A percentile compares a stretch with the other conserved stretches of the same genome.
These are phyloP conservation scores for Parastagonospora nodorum DNA, from an alignment of 2,329 filamentous ascomycete species.

Conservation along the genomic window DNA sequence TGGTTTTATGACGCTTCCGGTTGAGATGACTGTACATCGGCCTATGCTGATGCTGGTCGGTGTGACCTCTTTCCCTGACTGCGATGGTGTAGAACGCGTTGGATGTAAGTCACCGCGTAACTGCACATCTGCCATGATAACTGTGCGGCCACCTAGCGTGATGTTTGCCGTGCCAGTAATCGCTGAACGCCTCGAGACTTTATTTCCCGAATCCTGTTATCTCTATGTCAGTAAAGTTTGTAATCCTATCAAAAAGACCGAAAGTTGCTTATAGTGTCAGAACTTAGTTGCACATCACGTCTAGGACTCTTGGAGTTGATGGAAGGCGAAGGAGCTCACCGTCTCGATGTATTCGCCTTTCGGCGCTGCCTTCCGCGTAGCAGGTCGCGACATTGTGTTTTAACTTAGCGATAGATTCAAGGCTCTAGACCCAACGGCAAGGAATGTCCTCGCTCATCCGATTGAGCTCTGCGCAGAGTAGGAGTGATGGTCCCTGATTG, in stretches of 20 bases:
- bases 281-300: neutral
- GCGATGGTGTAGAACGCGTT: constrained; percentile 43
- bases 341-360: constrained; percentile 98
- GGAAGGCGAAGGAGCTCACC: constrained; percentile 51
- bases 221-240: neutral
- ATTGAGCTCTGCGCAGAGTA: neutral
- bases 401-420: too few relatives aligned
- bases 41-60: constrained; percentile 78
- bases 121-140: constrained; percentile 93
- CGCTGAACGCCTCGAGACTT: constrained; percentile 88
- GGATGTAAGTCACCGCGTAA: constrained; percentile 82
- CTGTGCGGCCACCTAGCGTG: constrained; percentile 90
- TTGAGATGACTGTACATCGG: constrained; percentile 86
- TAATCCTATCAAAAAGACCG: too few relatives aligned
- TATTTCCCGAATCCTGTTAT: constrained; percentile 92
- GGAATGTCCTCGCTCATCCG: too few relatives aligned
- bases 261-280: neutral
- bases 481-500: constrained; percentile 2
- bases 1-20: constrained; percentile 77
- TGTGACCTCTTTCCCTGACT: constrained; percentile 39
- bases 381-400: constrained; percentile 49
- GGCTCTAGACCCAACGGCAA: too few relatives aligned
- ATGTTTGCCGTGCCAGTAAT: constrained; percentile 97
- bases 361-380: constrained; percentile 61
- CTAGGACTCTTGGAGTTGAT: neutral